Conservation (phyloP, 768 basidiomycete genomes). For the Solioccasus polychromus region DNA sequence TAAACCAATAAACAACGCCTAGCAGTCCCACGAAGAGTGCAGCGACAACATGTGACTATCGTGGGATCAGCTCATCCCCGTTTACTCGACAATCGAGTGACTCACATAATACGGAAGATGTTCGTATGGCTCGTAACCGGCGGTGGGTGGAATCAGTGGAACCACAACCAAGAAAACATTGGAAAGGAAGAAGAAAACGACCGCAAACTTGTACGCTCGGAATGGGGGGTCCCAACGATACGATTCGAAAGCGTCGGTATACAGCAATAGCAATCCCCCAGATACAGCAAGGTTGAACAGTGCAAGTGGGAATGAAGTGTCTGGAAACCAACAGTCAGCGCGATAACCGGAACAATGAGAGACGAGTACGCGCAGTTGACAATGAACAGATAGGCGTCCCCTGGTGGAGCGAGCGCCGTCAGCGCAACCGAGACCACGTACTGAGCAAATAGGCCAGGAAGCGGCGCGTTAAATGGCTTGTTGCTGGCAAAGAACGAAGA, state of each 20-base stretch:
- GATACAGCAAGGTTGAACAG: slow-evolving; percentile 61
- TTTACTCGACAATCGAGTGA: background rate
- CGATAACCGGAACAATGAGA: background rate
- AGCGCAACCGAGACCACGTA: slow-evolving; percentile 57
- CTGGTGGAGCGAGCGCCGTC: slow-evolving; percentile 57
- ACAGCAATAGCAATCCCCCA: slow-evolving; percentile 60
- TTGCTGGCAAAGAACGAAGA: slow-evolving; percentile 68
- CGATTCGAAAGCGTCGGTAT: slow-evolving; percentile 40
- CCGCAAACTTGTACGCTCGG: slow-evolving; percentile 46
- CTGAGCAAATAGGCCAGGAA: slow-evolving; percentile 60
- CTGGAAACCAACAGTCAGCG: slow-evolving; percentile 29
- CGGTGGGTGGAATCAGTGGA: slow-evolving; percentile 60
- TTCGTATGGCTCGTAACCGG: slow-evolving; percentile 50
- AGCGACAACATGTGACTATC: slow-evolving; percentile 48
- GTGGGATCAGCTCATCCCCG: background rate
- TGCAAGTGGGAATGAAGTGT: slow-evolving; percentile 56
- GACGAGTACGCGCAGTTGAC: slow-evolving; percentile 49
- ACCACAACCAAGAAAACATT: slow-evolving; percentile 61
- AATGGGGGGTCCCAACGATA: slow-evolving; percentile 68
- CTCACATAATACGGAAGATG: slow-evolving; percentile 69
- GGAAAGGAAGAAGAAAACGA: slow-evolving; percentile 57
- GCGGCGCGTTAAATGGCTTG: slow-evolving; percentile 66
- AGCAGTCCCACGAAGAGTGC: slow-evolving; percentile 45
- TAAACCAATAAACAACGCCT: slow-evolving; percentile 57
- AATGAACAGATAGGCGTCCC: slow-evolving; percentile 73